Base-by-base conservation (phyloP, 306 rosid genomes). In the Prunus mongolica region DNA sequence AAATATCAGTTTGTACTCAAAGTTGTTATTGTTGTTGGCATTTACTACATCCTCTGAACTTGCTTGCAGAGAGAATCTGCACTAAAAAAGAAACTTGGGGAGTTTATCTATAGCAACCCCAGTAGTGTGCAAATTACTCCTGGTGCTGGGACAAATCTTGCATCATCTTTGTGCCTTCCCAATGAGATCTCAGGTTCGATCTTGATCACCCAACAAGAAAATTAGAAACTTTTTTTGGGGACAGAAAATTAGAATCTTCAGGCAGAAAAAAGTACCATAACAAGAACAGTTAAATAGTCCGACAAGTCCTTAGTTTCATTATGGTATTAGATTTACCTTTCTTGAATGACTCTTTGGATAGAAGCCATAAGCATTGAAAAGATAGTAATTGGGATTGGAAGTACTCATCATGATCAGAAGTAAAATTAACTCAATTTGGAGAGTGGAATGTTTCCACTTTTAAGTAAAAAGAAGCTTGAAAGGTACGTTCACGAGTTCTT, bases 151-250 rank as follows among this genome's bases (percentile, higher is more conserved):
- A 71, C 61, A 51, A 82, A 77, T 76, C 76, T 79, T 46, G 83
- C 80, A 49, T 79, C 86, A 45, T 81, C 83, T 20, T 73, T 86
- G 66, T 19, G 66, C 77, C 54, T 82, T 44, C 76, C 70, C 55
- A 79, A 82, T 69, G 89, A 85, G 87, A 75, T 84, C 87, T 88
- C 97, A 91, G 98, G 98, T 95, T 89, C 73, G 92, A 86, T 83
- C 87, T 82, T 72, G 58, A 82, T 89, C 58, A 51, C 77, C 82
- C 79, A 49, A 79, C 73, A 71, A 64, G 49, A 58, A 45, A 81
- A 77, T 66, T 38, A 38, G 9, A 38, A 38, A 6, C 6, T 38
- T 38, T 38, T 38, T 38, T 38, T 38, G 2, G 44, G 2, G 44
- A 38, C 44, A 38, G 44, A 38, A 38, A 38, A 38, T 44, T n/a